These are phyloP conservation scores for Pythium graminicola DNA, from an alignment of 352 stramenopile genomes.

Conservation along the genomic window DNA sequence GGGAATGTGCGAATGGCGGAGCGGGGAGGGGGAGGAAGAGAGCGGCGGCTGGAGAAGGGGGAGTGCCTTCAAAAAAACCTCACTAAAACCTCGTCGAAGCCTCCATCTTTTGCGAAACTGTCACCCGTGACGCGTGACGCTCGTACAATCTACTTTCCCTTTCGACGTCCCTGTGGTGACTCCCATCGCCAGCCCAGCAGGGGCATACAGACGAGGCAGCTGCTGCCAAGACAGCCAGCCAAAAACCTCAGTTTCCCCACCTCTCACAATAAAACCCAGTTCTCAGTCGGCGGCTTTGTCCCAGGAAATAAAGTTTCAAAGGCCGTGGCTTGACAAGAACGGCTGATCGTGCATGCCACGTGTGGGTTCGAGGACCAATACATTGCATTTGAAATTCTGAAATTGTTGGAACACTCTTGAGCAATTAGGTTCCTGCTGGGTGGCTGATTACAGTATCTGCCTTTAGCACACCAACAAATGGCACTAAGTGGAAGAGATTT, in stretches of 20 bases:
- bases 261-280: conserved; percentile 2
- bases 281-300: too few relatives aligned
- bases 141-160: conserved; percentile 33
- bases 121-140: conserved; percentile 65
- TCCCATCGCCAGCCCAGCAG: conserved; percentile 8
- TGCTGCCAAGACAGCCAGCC: conserved; percentile 7
- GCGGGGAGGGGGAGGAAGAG: conserved; percentile 12
- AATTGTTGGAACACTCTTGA: too few relatives aligned
- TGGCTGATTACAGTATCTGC: too few relatives aligned
- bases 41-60: conserved; percentile 17
- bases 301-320: conserved; percentile 3
- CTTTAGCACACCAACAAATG: too few relatives aligned
- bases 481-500: too few relatives aligned
- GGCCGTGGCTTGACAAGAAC: background rate
- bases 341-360: too few relatives aligned
- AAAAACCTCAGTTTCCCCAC: conserved; percentile 7
- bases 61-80: conserved; percentile 28
- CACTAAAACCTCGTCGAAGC: conserved; percentile 21
- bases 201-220: conserved; percentile 6
- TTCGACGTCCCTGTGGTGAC: conserved; percentile 16
- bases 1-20: conserved; percentile 28
- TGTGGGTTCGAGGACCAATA: too few relatives aligned
- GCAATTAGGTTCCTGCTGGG: too few relatives aligned
- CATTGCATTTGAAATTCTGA: too few relatives aligned
- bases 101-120: conserved; percentile 21